Conservation (phyloP, 257 asterid genomes). For the Nicotiana noctiflora region DNA sequence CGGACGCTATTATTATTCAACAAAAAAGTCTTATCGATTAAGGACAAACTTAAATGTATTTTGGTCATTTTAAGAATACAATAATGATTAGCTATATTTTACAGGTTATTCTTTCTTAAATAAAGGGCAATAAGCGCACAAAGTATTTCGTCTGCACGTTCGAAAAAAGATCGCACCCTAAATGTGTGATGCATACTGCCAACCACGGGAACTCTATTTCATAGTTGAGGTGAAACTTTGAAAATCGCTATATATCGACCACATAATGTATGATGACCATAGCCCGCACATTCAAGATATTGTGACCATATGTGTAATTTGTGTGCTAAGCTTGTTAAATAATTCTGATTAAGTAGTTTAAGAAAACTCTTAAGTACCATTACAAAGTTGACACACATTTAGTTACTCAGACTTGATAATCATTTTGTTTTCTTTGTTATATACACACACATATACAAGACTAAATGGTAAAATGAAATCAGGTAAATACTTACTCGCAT, state of each 20-base stretch:
- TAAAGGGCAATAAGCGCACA: rapidly evolving
- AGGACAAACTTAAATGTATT: no score
- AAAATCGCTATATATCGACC: background rate
- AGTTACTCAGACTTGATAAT: background rate
- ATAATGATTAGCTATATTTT: no score
- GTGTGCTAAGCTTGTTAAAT: background rate
- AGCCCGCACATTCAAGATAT: background rate
- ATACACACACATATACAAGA: background rate
- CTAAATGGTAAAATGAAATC: background rate
- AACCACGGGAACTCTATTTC: background rate
- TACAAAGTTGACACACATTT: background rate
- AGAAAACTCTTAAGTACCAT: background rate
- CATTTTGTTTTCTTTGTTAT: background rate
- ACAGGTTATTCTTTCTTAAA: no score
- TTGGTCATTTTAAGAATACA: no score
- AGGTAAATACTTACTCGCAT: no score
- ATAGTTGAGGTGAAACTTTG: background rate
- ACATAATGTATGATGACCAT: background rate
- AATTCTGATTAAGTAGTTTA: background rate
- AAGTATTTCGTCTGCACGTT: no score
- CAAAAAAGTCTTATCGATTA: no score
- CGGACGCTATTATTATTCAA: no score
- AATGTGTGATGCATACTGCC: no score
- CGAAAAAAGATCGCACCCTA: no score
- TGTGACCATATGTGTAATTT: background rate